Percentiles rank a stretch among this genome's conserved stretches.
These are phyloP conservation scores for Suhomyces canberraensis DNA, from an alignment of 805 yeast genomes.

Conservation along the genomic window DNA sequence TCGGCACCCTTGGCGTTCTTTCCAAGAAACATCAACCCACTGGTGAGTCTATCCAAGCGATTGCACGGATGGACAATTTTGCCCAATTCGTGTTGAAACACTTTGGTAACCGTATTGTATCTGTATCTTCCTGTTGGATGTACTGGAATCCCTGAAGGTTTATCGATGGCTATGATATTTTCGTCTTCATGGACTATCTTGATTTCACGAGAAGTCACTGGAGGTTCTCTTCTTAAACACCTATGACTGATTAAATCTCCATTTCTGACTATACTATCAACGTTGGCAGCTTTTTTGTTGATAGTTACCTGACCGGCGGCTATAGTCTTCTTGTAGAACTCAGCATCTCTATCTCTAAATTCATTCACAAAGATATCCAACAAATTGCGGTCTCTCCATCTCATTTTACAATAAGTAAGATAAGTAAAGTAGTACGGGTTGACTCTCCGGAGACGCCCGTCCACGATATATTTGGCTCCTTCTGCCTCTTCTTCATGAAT, in stretches of 20 bases:
- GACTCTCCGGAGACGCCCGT: slow-evolving; percentile 65
- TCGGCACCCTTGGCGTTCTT: slow-evolving; percentile 79
- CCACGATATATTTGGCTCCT: slow-evolving; percentile 53
- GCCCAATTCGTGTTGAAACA: slow-evolving; percentile 68
- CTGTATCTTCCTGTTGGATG: slow-evolving; percentile 91
- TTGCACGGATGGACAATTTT: slow-evolving; percentile 74
- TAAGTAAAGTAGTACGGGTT: slow-evolving; percentile 87
- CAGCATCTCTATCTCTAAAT: slow-evolving; percentile 73
- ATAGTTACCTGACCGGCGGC: slow-evolving; percentile 67
- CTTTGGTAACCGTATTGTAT: slow-evolving; percentile 71
- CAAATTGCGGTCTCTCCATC: slow-evolving; percentile 87
- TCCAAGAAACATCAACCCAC: slow-evolving; percentile 91
- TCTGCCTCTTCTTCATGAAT: slow-evolving; percentile 56
- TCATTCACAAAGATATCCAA: slow-evolving; percentile 80
- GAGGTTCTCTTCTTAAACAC: slow-evolving; percentile 87
- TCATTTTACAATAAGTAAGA: slow-evolving; percentile 80
- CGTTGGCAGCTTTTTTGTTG: slow-evolving; percentile 60
- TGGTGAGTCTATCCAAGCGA: slow-evolving; percentile 83
- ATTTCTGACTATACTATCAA: slow-evolving; percentile 66
- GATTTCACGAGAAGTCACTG: slow-evolving; percentile 60
- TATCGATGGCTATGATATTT: slow-evolving; percentile 77
- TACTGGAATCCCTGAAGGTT: slow-evolving; percentile 92
- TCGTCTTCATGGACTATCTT: slow-evolving; percentile 72
- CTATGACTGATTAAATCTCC: slow-evolving; percentile 82
- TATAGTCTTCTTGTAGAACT: slow-evolving; percentile 54